Conservation (phyloP, 768 basidiomycete genomes). For the Lyophyllum semitale region DNA sequence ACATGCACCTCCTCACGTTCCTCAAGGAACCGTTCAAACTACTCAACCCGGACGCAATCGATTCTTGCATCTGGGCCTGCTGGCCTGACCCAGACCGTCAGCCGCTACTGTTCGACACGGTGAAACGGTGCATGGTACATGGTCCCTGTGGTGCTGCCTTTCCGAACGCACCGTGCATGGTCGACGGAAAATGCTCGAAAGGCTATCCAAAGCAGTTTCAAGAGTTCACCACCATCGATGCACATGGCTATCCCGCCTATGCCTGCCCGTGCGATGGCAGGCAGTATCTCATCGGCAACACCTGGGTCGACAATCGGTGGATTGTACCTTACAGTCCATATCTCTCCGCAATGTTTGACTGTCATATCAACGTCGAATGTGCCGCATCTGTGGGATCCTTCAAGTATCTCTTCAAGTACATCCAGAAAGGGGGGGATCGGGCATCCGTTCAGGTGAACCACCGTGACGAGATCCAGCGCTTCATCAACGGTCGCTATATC, state of each 20-base stretch:
- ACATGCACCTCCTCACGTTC: slow-evolving; percentile 53
- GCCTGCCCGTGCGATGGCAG: slow-evolving; percentile 34
- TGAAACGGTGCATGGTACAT: slow-evolving; percentile 48
- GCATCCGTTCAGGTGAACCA: slow-evolving; percentile 32
- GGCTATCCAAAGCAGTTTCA: slow-evolving; percentile 43
- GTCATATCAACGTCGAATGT: slow-evolving; percentile 55
- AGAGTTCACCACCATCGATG: slow-evolving; percentile 31
- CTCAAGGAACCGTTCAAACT: slow-evolving; percentile 35
- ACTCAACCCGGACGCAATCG: slow-evolving; percentile 33
- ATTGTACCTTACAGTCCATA: slow-evolving; percentile 44
- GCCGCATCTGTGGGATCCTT: slow-evolving; percentile 34
- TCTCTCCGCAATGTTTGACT: slow-evolving; percentile 35
- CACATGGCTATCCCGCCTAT: slow-evolving; percentile 44
- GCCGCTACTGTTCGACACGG: slow-evolving; percentile 39
- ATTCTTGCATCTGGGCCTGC: slow-evolving; percentile 16
- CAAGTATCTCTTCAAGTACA: slow-evolving; percentile 52
- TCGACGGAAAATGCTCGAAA: slow-evolving; percentile 41
- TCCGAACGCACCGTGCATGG: slow-evolving; percentile 40
- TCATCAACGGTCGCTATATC: slow-evolving; percentile 39
- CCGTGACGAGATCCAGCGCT: slow-evolving; percentile 35
- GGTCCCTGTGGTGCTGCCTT: slow-evolving; percentile 42
- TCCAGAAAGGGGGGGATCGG: slow-evolving; percentile 49
- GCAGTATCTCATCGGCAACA: slow-evolving; percentile 18
- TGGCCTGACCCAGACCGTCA: slow-evolving; percentile 39
- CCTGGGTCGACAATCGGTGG: slow-evolving; percentile 35